These are phyloP conservation scores for Boletus rubroflammeus DNA, from an alignment of 768 basidiomycete genomes.

Conservation along the genomic window DNA sequence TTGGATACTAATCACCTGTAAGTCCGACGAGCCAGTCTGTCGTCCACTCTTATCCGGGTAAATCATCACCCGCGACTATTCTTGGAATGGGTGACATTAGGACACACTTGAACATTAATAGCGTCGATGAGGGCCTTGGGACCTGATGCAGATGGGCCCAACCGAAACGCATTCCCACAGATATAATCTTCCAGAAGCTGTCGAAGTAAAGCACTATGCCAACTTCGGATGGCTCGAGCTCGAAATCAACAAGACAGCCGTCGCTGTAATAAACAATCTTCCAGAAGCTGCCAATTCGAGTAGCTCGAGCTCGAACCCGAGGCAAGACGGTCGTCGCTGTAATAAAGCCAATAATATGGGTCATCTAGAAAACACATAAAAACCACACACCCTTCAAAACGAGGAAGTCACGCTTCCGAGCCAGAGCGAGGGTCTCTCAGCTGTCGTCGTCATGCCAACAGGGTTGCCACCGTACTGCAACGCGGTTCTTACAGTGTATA, in stretches of 20 bases:
- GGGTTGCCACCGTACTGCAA: constrained; percentile 73
- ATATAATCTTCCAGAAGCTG: constrained; percentile 71
- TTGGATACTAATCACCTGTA: constrained; percentile 64
- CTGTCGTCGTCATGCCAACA: constrained; percentile 67
- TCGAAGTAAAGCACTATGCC: constrained; percentile 82
- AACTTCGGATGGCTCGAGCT: constrained; percentile 55
- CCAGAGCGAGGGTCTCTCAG: constrained; percentile 59
- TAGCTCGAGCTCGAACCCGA: constrained; percentile 72
- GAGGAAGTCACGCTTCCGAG: constrained; percentile 64
- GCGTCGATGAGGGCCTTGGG: constrained; percentile 58
- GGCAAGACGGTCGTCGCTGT: constrained; percentile 65
- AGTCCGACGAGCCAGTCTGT: constrained; percentile 59
- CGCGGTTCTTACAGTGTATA: constrained; percentile 57
- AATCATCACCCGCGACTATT: not conserved
- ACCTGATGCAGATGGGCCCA: constrained; percentile 71
- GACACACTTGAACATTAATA: constrained; percentile 60
- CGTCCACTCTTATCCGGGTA: not conserved
- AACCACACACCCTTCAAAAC: constrained; percentile 62
- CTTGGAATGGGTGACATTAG: not conserved
- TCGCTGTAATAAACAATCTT: constrained; percentile 44
- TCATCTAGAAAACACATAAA: constrained; percentile 44
- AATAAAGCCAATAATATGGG: constrained; percentile 67
- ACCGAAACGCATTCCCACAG: constrained; percentile 69
- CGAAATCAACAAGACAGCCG: constrained; percentile 76
- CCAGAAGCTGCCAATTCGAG: constrained; percentile 73